Evolutionary conservation across 495 filamentous ascomycete species (phyloP).

Genomic region (Penicillium chermesinum): DNA sequence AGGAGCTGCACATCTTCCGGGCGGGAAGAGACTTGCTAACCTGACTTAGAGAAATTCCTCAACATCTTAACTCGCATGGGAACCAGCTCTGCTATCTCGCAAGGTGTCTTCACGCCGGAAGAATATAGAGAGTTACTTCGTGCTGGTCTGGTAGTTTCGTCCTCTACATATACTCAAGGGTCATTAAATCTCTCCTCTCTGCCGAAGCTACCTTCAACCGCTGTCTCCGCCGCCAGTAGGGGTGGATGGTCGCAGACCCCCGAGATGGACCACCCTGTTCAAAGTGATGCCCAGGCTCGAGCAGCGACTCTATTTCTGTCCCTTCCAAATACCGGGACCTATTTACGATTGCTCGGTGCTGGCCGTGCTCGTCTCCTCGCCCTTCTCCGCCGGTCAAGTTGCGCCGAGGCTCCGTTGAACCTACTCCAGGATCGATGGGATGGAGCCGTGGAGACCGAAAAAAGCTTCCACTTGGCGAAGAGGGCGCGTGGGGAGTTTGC

Average conservation of each 20-base stretch:
- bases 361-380: conserved; percentile 63
- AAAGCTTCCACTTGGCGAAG: conserved; percentile 54
- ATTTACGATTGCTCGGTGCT: conserved; percentile 62
- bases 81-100: conserved; percentile 46
- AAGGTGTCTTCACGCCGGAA: conserved; percentile 40
- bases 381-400: conserved; percentile 59
- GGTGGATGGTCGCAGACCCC: conserved; percentile 8
- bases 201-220: conserved; percentile 43
- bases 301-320: conserved; percentile 54
- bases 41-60: conserved; percentile 47
- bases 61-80: conserved; percentile 50
- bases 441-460: conserved; percentile 60
- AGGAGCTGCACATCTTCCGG: background rate
- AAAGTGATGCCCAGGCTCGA: conserved; percentile 26
- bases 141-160: conserved; percentile 66
- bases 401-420: conserved; percentile 59
- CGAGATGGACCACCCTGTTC: conserved; percentile 14
- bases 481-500: conserved; percentile 61
- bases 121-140: conserved; percentile 58
- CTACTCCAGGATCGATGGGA: conserved; percentile 76
- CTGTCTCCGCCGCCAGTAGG: conserved; percentile 54
- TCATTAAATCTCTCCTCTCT: conserved; percentile 48
- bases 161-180: conserved; percentile 39
- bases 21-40: background rate
- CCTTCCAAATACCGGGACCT: conserved; percentile 67